phyloP scores from a whole-genome alignment of 2,329 filamentous ascomycete species.

The Aspergillus terreus region DNA sequence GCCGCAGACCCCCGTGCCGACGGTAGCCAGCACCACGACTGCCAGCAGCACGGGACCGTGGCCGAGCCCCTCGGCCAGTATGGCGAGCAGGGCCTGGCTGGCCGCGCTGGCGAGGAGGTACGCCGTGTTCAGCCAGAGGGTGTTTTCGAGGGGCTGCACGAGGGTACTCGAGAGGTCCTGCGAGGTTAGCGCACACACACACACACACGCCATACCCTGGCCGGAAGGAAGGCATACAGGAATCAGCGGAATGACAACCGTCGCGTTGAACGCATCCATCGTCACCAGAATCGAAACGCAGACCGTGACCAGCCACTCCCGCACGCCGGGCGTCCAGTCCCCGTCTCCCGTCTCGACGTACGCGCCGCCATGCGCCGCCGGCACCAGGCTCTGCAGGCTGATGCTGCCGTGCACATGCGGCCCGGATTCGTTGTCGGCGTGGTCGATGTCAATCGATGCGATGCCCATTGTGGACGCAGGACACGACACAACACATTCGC shows the following conservation, averaged over 20 bases:
- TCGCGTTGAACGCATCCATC: constrained; percentile 50
- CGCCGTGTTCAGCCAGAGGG: constrained; percentile 50
- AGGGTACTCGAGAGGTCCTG: constrained; percentile 32
- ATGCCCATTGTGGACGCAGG: constrained; percentile 11
- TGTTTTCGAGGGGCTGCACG: constrained; percentile 33
- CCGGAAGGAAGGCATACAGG: too few species aligned
- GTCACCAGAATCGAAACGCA: constrained; percentile 44
- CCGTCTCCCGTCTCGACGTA: constrained; percentile 7
- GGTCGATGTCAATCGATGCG: constrained; percentile 13
- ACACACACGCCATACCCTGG: too few species aligned
- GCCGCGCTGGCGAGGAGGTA: constrained; percentile 41
- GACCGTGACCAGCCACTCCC: constrained; percentile 41
- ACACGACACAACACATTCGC: too few species aligned
- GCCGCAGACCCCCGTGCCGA: constrained; percentile 45
- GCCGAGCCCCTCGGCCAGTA: constrained; percentile 40
- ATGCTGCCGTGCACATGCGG: constrained; percentile 5
- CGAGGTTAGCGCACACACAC: too few species aligned
- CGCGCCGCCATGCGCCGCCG: neutral
- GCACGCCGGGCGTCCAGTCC: constrained; percentile 36
- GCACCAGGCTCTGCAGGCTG: constrained; percentile 8
- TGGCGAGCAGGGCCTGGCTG: constrained; percentile 27
- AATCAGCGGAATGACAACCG: constrained; percentile 45
- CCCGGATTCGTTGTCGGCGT: constrained; percentile 11
- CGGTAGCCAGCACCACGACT: constrained; percentile 44
- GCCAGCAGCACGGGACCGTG: constrained; percentile 43